These are phyloP conservation scores for Fusarium multiceps DNA, from an alignment of 2,329 filamentous ascomycete species.

Conservation along the genomic window DNA sequence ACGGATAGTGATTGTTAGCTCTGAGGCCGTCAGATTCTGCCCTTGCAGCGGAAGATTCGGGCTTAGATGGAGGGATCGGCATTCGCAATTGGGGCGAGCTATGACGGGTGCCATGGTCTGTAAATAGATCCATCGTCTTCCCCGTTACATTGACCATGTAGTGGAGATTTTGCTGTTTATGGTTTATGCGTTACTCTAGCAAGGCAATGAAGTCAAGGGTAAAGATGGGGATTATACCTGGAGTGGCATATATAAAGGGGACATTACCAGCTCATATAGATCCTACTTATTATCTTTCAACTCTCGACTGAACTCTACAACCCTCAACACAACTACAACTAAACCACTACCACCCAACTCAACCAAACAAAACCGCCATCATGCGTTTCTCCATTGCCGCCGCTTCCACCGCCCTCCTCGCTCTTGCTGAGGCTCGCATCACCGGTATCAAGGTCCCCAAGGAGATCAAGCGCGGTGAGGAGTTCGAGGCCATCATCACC, in stretches of 20 bases:
- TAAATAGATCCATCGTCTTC: slow-evolving; percentile 20
- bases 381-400: slow-evolving; percentile 46
- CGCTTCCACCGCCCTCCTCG: slow-evolving; percentile 43
- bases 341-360: background rate
- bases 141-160: background rate
- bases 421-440: slow-evolving; percentile 54
- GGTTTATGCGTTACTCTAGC: background rate
- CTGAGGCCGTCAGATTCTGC: background rate
- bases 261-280: background rate
- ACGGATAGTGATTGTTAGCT: background rate
- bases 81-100: slow-evolving; percentile 8
- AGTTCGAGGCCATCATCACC: slow-evolving; percentile 54
- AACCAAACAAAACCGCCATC: slow-evolving; percentile 5
- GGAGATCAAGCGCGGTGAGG: slow-evolving; percentile 53
- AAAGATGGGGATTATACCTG: background rate
- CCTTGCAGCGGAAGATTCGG: slow-evolving; percentile 8
- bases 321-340: background rate
- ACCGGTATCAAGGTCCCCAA: slow-evolving; percentile 56
- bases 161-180: background rate
- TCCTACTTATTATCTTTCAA: background rate
- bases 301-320: background rate
- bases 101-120: slow-evolving; percentile 23
- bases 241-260: slow-evolving; percentile 15
- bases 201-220: background rate
- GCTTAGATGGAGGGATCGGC: slow-evolving; percentile 13